Percentiles rank a stretch among this genome's conserved stretches.
These are phyloP conservation scores for Firmiana major DNA, from an alignment of 345 rosid species.

Conservation along the genomic window DNA sequence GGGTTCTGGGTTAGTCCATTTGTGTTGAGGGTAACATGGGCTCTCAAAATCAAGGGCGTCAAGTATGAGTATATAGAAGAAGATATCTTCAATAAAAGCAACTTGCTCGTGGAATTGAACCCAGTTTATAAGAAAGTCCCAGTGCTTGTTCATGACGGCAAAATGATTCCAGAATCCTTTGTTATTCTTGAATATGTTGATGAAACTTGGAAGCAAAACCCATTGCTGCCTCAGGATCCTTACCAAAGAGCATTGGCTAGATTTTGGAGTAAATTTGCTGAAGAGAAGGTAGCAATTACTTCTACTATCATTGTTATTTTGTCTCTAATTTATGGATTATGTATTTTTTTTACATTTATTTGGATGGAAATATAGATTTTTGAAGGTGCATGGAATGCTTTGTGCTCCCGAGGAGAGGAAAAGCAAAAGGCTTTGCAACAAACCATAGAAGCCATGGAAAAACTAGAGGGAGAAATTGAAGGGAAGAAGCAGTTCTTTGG, in stretches of 20 bases:
- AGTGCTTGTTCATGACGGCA: conserved; percentile 7
- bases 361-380: neutral
- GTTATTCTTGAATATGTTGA: conserved; percentile 29
- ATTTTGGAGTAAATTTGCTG: conserved; percentile 37
- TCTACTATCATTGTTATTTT: neutral
- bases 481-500: neutral
- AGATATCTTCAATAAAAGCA: conserved; percentile 19
- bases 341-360: neutral
- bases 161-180: conserved; percentile 11
- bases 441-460: neutral
- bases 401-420: conserved; percentile 1
- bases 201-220: conserved; percentile 36
- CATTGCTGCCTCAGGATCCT: conserved; percentile 40
- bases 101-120: conserved; percentile 14
- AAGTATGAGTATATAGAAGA: conserved; percentile 23
- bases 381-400: neutral
- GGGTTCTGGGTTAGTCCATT: conserved; percentile 24
- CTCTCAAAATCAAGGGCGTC: conserved; percentile 21
- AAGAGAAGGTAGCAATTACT: conserved; percentile 22
- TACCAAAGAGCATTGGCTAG: conserved; percentile 30
- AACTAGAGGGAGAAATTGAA: neutral
- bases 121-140: conserved; percentile 13
- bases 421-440: neutral
- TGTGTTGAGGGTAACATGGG: conserved; percentile 8
- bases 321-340: neutral